Base-by-base conservation (phyloP, 2,329 filamentous ascomycete species). In the Alternaria incomplexa region DNA sequence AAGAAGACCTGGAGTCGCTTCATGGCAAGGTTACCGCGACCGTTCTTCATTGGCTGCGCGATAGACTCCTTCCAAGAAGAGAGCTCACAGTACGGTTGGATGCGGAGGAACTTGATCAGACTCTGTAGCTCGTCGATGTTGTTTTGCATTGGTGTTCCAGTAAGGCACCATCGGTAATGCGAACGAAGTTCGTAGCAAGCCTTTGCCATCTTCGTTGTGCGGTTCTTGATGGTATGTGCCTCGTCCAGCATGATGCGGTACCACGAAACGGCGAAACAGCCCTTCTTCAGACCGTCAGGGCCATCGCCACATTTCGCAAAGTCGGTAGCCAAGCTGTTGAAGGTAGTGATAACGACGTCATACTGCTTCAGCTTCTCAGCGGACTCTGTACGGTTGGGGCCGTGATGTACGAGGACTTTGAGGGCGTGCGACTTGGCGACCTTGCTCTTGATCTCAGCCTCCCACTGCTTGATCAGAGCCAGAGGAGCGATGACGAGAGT, bases 151-250 rank as follows among this genome's bases (percentile, higher is more conserved):
- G 96, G 96, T 2, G 96, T 99, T 56, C 96, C 96, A 0, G 94
- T 97, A 65, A 99, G 82, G 76, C 96, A 98, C 96, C 96, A 99
- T 64, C 96, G 87, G 74, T 97, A 98, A 77, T 96, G 91, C 20
- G 93, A 90, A 28, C 90, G 85, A 30, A 99, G 82, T 2, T 92
- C 92, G 76, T 90, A 99, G 69, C 92, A 96, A 2, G 96, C 94
- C 78, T 97, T 93, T 2, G 95, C 97, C 44, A 93, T 90, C 81
- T 99, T 99, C 22, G 96, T 93, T 70, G 96, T 97, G 66, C 95
- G 90, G 77, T 99, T 99, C 83, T 99, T 99, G 86, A 99, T 97
- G 2, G 92, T 97, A 79, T 99, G 96, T 1, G 96, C 96, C 82
- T 99, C 96, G 67, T 99, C 96, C 3, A 99, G 86, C 67, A 99